These are phyloP conservation scores for Fusarium solani-melongenae DNA, from an alignment of 2,329 filamentous ascomycete species.

Conservation along the genomic window DNA sequence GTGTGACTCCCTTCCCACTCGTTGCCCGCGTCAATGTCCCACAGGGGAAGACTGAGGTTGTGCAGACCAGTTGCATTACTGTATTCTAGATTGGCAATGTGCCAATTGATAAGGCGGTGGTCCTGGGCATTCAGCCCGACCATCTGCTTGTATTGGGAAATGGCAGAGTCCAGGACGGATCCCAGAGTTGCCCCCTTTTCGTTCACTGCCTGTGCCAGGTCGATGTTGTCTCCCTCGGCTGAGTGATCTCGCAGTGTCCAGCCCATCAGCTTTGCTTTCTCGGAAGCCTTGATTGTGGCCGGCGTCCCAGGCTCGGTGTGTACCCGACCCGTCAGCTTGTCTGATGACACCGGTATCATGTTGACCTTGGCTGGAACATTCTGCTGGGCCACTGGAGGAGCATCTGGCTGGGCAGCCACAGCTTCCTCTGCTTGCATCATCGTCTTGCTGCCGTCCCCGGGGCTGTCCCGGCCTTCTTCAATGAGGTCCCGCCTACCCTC, in stretches of 20 bases:
- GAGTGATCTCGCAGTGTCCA: conserved; percentile 79
- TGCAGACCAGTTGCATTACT: conserved; percentile 92
- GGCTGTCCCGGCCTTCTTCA: conserved; percentile 82
- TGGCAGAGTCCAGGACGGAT: conserved; percentile 91
- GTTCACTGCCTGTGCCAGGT: conserved; percentile 74
- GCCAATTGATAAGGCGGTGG: conserved; percentile 94
- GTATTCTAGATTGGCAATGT: conserved; percentile 97
- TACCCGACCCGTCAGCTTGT: conserved; percentile 77
- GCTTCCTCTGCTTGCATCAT: conserved; percentile 79
- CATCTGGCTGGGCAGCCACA: conserved; percentile 68
- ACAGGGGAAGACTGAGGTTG: conserved; percentile 86
- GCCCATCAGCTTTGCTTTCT: conserved; percentile 83
- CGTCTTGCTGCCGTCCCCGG: conserved; percentile 74
- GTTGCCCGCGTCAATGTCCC: conserved; percentile 98
- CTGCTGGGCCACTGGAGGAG: conserved; percentile 63
- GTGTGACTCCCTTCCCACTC: conserved; percentile 97
- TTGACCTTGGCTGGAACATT: conserved; percentile 64
- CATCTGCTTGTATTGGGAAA: conserved; percentile 85
- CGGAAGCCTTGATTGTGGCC: conserved; percentile 77
- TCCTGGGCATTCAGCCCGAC: conserved; percentile 88
- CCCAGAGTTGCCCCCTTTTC: conserved; percentile 80
- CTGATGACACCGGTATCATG: conserved; percentile 72
- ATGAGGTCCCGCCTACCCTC: conserved; percentile 87
- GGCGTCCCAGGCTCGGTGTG: conserved; percentile 77
- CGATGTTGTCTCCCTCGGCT: conserved; percentile 72